A percentile compares a stretch with the other conserved stretches of the same genome.
Conservation (phyloP, 805 yeast species). For the Suhomyces prunicola region DNA sequence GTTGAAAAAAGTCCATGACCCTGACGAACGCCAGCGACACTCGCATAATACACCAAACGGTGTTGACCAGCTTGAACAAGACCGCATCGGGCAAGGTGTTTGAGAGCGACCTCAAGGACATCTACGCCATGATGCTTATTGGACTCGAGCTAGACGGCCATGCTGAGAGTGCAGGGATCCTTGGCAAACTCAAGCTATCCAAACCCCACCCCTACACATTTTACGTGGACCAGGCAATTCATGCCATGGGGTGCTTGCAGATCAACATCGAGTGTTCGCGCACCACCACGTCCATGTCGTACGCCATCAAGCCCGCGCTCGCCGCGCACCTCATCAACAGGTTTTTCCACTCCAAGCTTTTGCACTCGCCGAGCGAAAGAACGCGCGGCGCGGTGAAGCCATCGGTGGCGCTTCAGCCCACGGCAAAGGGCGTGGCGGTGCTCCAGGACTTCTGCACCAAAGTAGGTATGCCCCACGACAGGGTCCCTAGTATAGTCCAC, state of each 20-base stretch:
- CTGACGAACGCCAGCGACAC: too few species aligned
- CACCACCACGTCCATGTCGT: conserved; percentile 54
- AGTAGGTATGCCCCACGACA: conserved; percentile 45
- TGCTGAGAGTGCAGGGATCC: background rate
- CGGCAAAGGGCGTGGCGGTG: conserved; percentile 84
- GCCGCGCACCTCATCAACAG: conserved; percentile 38
- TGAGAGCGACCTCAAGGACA: conserved; percentile 55
- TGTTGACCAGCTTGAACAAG: conserved; percentile 43
- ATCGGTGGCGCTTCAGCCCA: conserved; percentile 63
- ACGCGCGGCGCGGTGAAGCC: conserved; percentile 51
- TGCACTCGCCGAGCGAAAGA: conserved; percentile 75
- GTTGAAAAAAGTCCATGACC: too few species aligned
- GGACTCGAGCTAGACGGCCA: conserved; percentile 23
- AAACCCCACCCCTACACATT: conserved; percentile 53
- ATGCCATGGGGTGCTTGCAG: conserved; percentile 46
- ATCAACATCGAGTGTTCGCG: conserved; percentile 47
- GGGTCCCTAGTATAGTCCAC: conserved; percentile 45
- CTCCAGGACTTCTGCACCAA: conserved; percentile 57
- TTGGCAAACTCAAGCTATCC: background rate
- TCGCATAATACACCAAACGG: conserved; percentile 32
- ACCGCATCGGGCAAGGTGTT: conserved; percentile 54
- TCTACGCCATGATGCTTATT: conserved; percentile 50
- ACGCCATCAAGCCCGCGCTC: conserved; percentile 48
- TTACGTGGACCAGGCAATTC: conserved; percentile 48
- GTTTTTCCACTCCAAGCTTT: conserved; percentile 58